Evolutionary conservation across 345 rosid genomes (phyloP).

Genomic region (Garcia nutans): DNA sequence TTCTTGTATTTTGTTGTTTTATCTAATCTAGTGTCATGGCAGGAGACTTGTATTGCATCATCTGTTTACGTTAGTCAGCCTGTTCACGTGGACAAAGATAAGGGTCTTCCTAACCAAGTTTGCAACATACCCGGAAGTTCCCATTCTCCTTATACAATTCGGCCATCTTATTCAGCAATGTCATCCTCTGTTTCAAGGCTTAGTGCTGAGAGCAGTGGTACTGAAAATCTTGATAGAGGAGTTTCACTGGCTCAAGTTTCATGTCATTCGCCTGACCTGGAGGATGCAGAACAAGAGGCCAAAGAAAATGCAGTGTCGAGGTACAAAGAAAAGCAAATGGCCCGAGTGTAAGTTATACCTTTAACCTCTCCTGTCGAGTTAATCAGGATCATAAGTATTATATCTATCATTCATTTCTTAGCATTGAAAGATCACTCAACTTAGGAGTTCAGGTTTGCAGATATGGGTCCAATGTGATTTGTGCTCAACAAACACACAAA

Average conservation of each 20-base stretch:
- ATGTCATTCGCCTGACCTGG: constrained; percentile 33
- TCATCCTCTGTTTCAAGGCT: constrained; percentile 43
- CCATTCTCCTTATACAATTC: constrained; percentile 27
- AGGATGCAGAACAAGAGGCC: constrained; percentile 33
- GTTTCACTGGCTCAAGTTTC: constrained; percentile 39
- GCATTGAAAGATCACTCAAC: neutral
- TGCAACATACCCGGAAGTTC: constrained; percentile 8
- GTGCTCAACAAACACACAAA: too few species aligned
- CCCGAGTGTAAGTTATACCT: constrained; percentile 47
- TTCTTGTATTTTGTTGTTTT: neutral
- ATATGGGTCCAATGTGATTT: neutral
- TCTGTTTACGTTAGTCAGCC: constrained; percentile 14
- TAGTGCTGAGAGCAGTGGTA: constrained; percentile 35
- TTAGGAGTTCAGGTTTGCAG: neutral
- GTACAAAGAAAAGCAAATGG: constrained; percentile 65
- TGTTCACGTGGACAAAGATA: constrained; percentile 22
- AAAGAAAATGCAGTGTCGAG: constrained; percentile 51
- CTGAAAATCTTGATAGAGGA: constrained; percentile 37
- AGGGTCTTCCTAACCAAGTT: constrained; percentile 21
- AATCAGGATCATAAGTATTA: neutral
- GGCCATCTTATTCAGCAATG: constrained; percentile 40
- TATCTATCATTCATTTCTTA: neutral
- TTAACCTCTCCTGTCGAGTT: constrained; percentile 9
- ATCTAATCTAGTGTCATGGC: constrained; percentile 4
- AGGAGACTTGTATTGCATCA: constrained; percentile 33